Evolutionary conservation across 2,329 filamentous ascomycete species (phyloP).

Genomic region (Elsinoe batatas): DNA sequence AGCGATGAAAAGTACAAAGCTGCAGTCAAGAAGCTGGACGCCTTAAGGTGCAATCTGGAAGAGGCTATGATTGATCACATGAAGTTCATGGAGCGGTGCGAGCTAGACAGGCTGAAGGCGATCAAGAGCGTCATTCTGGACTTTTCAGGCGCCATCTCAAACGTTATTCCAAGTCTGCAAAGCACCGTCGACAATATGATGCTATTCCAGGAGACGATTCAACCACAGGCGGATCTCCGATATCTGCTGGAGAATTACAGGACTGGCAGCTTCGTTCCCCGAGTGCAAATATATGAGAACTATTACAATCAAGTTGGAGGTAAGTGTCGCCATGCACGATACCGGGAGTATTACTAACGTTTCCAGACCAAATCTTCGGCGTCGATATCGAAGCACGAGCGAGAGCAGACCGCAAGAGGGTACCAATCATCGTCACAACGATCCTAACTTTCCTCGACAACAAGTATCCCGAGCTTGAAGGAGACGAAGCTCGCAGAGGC

Average conservation of each 20-base stretch:
- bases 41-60: slow-evolving; percentile 86
- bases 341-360: not conserved
- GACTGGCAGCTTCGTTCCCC: slow-evolving; percentile 84
- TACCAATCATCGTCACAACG: slow-evolving; percentile 83
- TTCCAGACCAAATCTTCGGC: slow-evolving; percentile 80
- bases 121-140: slow-evolving; percentile 97
- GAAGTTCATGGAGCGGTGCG: slow-evolving; percentile 93
- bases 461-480: slow-evolving; percentile 91
- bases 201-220: slow-evolving; percentile 97
- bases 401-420: slow-evolving; percentile 86
- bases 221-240: slow-evolving; percentile 77
- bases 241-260: slow-evolving; percentile 96
- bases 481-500: slow-evolving; percentile 80
- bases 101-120: slow-evolving; percentile 89
- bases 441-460: slow-evolving; percentile 92
- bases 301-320: slow-evolving; percentile 95
- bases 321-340: slow-evolving; percentile 23
- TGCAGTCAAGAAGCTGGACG: slow-evolving; percentile 74
- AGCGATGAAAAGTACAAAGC: slow-evolving; percentile 90
- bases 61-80: slow-evolving; percentile 88
- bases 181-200: slow-evolving; percentile 98
- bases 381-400: slow-evolving; percentile 95
- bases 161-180: slow-evolving; percentile 92
- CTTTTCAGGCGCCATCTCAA: slow-evolving; percentile 94
- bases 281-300: slow-evolving; percentile 90